Percentiles rank a stretch among this genome's conserved stretches.
phyloP scores from a whole-genome alignment of 2,329 filamentous ascomycete genomes.

The Trematosphaeria pertusa region DNA sequence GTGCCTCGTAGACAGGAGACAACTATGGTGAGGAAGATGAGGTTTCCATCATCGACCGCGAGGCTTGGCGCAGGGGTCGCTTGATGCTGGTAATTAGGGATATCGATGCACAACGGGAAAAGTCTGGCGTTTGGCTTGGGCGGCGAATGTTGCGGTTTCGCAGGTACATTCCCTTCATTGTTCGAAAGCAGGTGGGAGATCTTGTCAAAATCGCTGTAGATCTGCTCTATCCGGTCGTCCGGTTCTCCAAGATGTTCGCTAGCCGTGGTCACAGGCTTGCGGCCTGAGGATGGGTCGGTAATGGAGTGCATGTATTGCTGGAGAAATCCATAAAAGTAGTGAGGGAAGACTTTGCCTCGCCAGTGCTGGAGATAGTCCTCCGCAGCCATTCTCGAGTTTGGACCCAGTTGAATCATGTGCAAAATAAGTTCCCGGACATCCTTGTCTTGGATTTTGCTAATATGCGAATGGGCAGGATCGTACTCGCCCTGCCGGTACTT shows the following conservation, averaged over 20 bases:
- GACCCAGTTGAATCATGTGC: constrained; percentile 96
- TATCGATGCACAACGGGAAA: constrained; percentile 83
- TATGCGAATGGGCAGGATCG: constrained; percentile 79
- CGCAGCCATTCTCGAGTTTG: constrained; percentile 88
- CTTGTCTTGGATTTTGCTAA: constrained; percentile 86
- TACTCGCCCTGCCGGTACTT: constrained; percentile 94
- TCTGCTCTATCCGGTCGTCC: constrained; percentile 91
- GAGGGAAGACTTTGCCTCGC: constrained; percentile 89
- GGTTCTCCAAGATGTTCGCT: constrained; percentile 80
- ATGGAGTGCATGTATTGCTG: constrained; percentile 98
- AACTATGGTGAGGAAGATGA: constrained; percentile 89
- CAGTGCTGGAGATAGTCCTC: constrained; percentile 94
- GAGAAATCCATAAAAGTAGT: constrained; percentile 96
- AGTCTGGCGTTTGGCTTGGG: constrained; percentile 60
- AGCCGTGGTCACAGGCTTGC: constrained; percentile 71
- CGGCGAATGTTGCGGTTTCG: constrained; percentile 37
- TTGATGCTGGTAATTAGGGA: constrained; percentile 82
- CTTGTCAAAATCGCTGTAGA: constrained; percentile 96
- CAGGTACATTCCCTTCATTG: constrained; percentile 58
- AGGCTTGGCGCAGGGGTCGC: constrained; percentile 67
- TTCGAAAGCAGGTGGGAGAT: constrained; percentile 93
- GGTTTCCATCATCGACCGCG: constrained; percentile 81
- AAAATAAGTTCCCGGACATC: constrained; percentile 87
- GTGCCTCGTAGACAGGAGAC: constrained; percentile 90
- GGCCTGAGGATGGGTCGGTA: constrained; percentile 85